phyloP scores from a whole-genome alignment of 2,329 filamentous ascomycete species.

The Neonectria ditissima region DNA sequence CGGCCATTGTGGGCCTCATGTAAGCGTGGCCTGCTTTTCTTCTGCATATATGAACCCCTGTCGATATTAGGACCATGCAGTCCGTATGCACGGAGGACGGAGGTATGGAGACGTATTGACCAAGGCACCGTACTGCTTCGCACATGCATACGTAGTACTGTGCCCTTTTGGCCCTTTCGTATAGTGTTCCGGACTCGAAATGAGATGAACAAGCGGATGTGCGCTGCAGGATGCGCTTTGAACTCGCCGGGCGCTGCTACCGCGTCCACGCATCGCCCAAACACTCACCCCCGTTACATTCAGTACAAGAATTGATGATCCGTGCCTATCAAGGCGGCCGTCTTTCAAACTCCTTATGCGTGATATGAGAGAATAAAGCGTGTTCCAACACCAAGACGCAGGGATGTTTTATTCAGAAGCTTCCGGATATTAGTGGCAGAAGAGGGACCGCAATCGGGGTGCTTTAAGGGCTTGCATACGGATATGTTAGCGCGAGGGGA shows the following conservation, averaged over 20 bases:
- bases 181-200: conserved; percentile 19
- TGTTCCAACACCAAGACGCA: conserved; percentile 4
- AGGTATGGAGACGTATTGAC: not conserved
- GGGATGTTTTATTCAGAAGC: not conserved
- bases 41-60: conserved; percentile 32
- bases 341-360: conserved; percentile 17
- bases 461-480: not conserved
- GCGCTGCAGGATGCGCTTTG: conserved; percentile 12
- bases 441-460: not conserved
- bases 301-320: conserved; percentile 10
- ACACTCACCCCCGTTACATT: conserved; percentile 18
- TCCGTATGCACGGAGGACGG: not conserved
- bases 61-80: conserved; percentile 25
- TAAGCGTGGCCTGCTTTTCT: conserved; percentile 39
- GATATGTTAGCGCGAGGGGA: not conserved
- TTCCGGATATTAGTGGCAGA: not conserved
- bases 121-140: not conserved
- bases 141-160: not conserved
- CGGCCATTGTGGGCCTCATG: conserved; percentile 33
- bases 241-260: conserved; percentile 5
- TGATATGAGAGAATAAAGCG: conserved; percentile 4
- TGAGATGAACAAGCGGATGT: conserved; percentile 19
- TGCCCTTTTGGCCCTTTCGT: conserved; percentile 5
- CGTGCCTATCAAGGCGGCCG: conserved; percentile 10
- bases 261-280: conserved; percentile 4